A percentile compares a stretch with the other conserved stretches of the same genome.
Evolutionary conservation across 371 early-diverging fungal genomes (phyloP).

Genomic region (Mucor indicus): DNA sequence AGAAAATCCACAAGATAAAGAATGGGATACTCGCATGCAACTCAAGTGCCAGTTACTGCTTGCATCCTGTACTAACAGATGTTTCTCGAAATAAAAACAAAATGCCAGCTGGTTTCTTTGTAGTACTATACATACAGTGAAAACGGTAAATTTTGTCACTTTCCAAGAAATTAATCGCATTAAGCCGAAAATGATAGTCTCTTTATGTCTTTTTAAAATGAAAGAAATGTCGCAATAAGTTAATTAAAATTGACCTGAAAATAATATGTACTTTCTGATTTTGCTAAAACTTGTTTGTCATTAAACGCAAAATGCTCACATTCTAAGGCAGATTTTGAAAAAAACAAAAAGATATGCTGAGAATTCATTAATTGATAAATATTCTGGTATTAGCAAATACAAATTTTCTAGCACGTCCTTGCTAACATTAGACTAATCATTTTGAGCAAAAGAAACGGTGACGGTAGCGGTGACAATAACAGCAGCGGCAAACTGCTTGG

Average conservation of each 20-base stretch:
- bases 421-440: constrained; percentile 15
- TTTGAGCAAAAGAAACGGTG: constrained; percentile 1
- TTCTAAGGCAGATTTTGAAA: constrained; percentile 18
- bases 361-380: constrained; percentile 18
- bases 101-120: no score
- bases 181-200: no score
- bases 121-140: no score
- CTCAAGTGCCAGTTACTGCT: constrained; percentile 22
- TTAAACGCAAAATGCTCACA: constrained; percentile 21
- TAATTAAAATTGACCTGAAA: neutral
- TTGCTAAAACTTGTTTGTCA: constrained; percentile 18
- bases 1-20: constrained; percentile 9
- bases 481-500: neutral
- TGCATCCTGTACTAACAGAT: constrained; percentile 14
- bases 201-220: no score
- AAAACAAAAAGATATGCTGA: constrained; percentile 13
- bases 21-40: constrained; percentile 26
- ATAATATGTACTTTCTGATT: constrained; percentile 11
- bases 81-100: neutral
- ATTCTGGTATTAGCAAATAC: constrained; percentile 13
- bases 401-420: constrained; percentile 16
- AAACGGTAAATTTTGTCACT: no score
- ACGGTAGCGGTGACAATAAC: neutral
- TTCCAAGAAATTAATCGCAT: no score
- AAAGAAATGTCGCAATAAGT: no score